Evolutionary conservation across 116 monocot genomes (phyloP).

Genomic region (Papilionanthe hybrid): DNA sequence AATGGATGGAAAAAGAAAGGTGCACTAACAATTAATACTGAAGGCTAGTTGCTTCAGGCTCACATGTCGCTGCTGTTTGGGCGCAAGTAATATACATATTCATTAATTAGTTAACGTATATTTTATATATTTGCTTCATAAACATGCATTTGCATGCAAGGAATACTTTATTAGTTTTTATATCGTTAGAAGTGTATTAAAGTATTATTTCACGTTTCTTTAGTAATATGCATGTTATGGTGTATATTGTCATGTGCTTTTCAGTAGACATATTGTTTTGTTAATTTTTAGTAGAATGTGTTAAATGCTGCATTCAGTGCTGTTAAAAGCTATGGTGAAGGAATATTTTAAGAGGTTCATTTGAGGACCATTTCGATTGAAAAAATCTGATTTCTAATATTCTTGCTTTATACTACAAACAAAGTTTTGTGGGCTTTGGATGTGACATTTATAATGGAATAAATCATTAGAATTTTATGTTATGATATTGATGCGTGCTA

Average conservation of each 20-base stretch:
- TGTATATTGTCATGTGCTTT: not conserved
- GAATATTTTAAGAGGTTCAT: too few species aligned
- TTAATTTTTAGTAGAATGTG: not conserved
- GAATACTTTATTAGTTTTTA: too few species aligned
- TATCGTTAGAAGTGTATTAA: not conserved
- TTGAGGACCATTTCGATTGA: too few species aligned
- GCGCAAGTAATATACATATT: not conserved
- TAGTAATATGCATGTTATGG: not conserved
- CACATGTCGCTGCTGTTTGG: not conserved
- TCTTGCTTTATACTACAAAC: too few species aligned
- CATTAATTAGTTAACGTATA: not conserved
- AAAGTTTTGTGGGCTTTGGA: too few species aligned
- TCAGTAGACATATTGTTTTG: not conserved
- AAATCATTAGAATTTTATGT: too few species aligned
- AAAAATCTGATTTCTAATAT: too few species aligned
- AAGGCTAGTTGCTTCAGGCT: not conserved
- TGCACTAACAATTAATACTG: not conserved
- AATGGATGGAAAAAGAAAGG: not conserved
- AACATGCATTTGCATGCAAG: too few species aligned
- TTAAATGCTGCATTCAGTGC: not conserved
- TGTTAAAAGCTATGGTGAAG: too few species aligned
- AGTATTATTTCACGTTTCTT: not conserved
- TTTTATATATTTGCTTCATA: too few species aligned
- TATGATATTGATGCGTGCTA: too few species aligned
- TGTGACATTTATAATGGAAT: too few species aligned